phyloP scores from a whole-genome alignment of 2,329 filamentous ascomycete species.

The Aspergillus persii region DNA sequence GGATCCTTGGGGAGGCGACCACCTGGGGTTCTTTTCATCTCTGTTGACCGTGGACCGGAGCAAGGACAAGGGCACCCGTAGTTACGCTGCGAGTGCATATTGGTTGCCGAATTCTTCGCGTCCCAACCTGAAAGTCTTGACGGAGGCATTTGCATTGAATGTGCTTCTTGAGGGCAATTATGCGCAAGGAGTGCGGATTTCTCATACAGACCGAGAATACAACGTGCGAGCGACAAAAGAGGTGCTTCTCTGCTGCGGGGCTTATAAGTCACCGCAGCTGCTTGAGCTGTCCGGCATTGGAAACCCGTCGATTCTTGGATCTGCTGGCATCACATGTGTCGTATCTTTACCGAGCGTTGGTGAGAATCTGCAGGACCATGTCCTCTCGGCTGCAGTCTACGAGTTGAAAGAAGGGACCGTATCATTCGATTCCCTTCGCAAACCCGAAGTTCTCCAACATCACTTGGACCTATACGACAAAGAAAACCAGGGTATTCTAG shows the following conservation, averaged over 20 bases:
- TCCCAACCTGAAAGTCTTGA: constrained; percentile 46
- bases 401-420: constrained; percentile 10
- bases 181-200: constrained; percentile 42
- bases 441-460: not conserved
- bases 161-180: constrained; percentile 15
- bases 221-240: constrained; percentile 42
- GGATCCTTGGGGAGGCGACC: constrained; percentile 34
- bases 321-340: constrained; percentile 39
- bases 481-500: constrained; percentile 4
- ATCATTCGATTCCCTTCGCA: constrained; percentile 11
- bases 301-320: constrained; percentile 39
- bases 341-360: constrained; percentile 46
- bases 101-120: constrained; percentile 32
- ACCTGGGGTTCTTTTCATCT: constrained; percentile 36
- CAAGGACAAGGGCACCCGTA: constrained; percentile 27
- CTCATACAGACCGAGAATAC: constrained; percentile 32
- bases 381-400: constrained; percentile 12
- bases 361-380: constrained; percentile 49
- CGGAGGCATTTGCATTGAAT: constrained; percentile 42
- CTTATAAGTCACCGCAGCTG: constrained; percentile 56
- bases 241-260: constrained; percentile 58
- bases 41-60: constrained; percentile 31
- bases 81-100: constrained; percentile 41
- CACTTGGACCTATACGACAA: constrained; percentile 9
- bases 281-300: constrained; percentile 63